phyloP scores from a whole-genome alignment of 208 protist genomes.

The Leishmania major region DNA sequence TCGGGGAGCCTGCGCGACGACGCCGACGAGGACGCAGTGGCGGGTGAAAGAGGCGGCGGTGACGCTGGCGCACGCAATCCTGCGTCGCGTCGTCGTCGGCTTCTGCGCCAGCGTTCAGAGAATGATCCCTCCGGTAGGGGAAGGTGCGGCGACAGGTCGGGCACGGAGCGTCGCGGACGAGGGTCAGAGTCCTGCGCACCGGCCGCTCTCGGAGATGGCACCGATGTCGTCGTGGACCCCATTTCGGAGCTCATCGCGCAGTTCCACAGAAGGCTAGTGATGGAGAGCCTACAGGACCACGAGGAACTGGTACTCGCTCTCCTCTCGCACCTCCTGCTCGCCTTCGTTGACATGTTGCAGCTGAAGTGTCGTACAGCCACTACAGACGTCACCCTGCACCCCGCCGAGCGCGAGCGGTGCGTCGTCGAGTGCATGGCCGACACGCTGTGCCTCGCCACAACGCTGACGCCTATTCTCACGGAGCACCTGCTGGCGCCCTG shows the following conservation, averaged over 20 bases:
- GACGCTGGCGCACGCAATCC: not conserved
- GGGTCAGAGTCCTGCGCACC: not conserved
- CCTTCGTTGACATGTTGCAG: constrained; percentile 80
- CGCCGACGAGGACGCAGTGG: constrained; percentile 8
- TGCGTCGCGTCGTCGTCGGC: constrained; percentile 13
- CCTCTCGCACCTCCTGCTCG: constrained; percentile 65
- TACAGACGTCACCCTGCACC: constrained; percentile 32
- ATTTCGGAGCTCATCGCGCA: constrained; percentile 62
- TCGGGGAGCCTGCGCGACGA: constrained; percentile 40
- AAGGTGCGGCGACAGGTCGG: constrained; percentile 3
- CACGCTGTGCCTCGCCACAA: constrained; percentile 67
- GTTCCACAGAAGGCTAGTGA: constrained; percentile 62
- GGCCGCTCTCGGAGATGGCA: not conserved
- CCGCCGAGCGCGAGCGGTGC: constrained; percentile 42
- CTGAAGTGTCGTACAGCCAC: constrained; percentile 55
- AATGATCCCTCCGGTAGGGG: not conserved
- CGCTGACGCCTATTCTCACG: constrained; percentile 66
- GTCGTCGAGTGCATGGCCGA: constrained; percentile 88
- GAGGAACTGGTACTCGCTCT: constrained; percentile 72
- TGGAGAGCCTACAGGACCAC: constrained; percentile 73
- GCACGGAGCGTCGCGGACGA: not conserved
- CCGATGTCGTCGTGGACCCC: constrained; percentile 35
- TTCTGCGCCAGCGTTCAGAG: constrained; percentile 27
- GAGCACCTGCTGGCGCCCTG: constrained; percentile 73
- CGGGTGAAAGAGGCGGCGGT: constrained; percentile 5